Evolutionary conservation across 2,329 filamentous ascomycete genomes (phyloP).

Genomic region (Fusarium tuaranense): DNA sequence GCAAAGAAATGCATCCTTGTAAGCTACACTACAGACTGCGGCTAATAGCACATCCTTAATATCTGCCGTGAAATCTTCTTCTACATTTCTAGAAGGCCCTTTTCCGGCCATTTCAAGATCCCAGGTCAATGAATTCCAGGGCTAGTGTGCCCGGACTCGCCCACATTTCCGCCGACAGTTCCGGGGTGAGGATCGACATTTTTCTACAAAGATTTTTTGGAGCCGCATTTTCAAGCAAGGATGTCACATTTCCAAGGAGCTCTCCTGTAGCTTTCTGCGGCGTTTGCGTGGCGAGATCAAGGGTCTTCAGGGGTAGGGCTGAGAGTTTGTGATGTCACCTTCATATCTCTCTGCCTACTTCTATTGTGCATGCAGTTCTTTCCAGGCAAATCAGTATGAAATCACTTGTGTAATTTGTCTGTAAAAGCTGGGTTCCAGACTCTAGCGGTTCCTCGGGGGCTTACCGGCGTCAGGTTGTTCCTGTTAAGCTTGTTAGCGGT

Average conservation of each 20-base stretch:
- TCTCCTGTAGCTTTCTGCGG: not conserved
- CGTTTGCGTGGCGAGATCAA: not conserved
- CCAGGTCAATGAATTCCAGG: no score
- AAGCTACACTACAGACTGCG: not conserved
- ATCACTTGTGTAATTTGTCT: no score
- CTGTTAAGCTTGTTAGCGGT: not conserved
- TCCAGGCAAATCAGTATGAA: no score
- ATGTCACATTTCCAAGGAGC: not conserved
- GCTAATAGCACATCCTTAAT: not conserved
- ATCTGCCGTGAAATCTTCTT: not conserved
- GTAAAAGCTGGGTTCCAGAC: no score
- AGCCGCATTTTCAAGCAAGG: not conserved
- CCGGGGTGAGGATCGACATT: not conserved
- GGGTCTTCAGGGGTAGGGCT: not conserved
- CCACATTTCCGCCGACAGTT: not conserved
- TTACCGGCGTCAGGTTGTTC: not conserved
- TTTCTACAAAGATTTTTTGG: not conserved
- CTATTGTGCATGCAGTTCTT: no score
- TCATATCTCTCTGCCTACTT: not conserved
- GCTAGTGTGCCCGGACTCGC: not conserved
- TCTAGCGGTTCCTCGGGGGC: no score
- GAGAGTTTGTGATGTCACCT: not conserved
- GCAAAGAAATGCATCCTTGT: not conserved
- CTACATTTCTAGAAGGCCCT: not conserved
- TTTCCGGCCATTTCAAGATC: not conserved